phyloP scores from a whole-genome alignment of 257 asterid genomes.

The Fraxinus cuspidata region DNA sequence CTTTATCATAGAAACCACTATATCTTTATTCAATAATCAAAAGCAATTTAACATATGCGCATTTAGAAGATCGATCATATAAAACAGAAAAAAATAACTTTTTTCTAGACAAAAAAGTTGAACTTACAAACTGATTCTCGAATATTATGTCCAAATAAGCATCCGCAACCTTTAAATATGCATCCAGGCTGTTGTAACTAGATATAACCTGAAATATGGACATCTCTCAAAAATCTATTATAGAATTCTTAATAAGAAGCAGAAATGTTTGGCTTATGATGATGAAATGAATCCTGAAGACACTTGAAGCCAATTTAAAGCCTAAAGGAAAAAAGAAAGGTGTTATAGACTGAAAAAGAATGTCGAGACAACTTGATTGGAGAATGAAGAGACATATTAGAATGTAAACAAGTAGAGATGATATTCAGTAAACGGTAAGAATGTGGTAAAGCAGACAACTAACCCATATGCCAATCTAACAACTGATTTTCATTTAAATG shows the following conservation, averaged over 20 bases:
- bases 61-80: constrained; percentile 20
- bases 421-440: background rate
- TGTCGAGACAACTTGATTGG: constrained; percentile 16
- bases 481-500: background rate
- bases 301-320: constrained; percentile 7
- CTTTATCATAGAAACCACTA: constrained; percentile 18
- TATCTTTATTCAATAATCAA: constrained; percentile 3
- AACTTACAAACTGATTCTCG: constrained; percentile 71
- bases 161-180: constrained; percentile 62
- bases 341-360: constrained; percentile 10
- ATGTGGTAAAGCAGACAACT: background rate
- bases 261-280: constrained; percentile 16
- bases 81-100: constrained; percentile 15
- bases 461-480: background rate
- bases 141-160: constrained; percentile 72
- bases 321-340: constrained; percentile 18
- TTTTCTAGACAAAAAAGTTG: constrained; percentile 25
- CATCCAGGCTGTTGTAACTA: constrained; percentile 47
- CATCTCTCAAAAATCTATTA: constrained; percentile 18
- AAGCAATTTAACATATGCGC: constrained; percentile 6
- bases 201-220: constrained; percentile 69
- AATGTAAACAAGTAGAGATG: background rate
- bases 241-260: constrained; percentile 18
- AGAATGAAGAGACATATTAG: constrained; percentile 16
- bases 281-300: constrained; percentile 17